A percentile compares a stretch with the other conserved stretches of the same genome.
These are phyloP conservation scores for Smallanthus sonchifolius DNA, from an alignment of 129 eudicot genomes.

Conservation along the genomic window DNA sequence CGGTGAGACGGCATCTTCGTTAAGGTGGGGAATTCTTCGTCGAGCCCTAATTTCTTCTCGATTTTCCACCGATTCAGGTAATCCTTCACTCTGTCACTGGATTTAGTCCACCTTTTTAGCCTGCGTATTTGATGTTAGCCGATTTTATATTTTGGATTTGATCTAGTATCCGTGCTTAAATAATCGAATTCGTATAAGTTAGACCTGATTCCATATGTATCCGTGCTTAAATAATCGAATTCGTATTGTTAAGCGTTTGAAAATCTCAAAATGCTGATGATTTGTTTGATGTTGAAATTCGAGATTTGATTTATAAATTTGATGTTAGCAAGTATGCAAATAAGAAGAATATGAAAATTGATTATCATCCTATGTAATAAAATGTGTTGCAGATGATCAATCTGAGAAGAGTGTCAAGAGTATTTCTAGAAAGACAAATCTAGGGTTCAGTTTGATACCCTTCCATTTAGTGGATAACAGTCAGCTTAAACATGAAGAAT, in stretches of 20 bases:
- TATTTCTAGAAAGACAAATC: constrained; percentile 60
- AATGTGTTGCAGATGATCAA: constrained; percentile 36
- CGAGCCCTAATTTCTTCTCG: constrained; percentile 60
- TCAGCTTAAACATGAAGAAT: constrained; percentile 14
- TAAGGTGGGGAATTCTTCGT: constrained; percentile 87
- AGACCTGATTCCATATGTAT: background rate
- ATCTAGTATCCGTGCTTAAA: background rate
- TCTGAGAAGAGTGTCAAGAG: constrained; percentile 34
- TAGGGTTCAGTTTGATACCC: constrained; percentile 73
- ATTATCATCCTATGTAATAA: background rate
- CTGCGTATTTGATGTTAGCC: background rate
- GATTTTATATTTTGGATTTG: background rate
- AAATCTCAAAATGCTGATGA: background rate
- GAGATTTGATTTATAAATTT: constrained; percentile 3
- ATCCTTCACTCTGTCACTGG: background rate
- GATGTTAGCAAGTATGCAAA: background rate
- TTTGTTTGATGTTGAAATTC: background rate
- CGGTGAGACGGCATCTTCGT: constrained; percentile 39
- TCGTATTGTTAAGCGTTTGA: background rate
- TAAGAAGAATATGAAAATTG: background rate
- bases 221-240: background rate
- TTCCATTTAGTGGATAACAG: constrained; percentile 30
- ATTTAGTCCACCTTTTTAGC: background rate
- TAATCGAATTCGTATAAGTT: background rate
- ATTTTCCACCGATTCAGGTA: constrained; percentile 31